These are phyloP conservation scores for Dichotomopilus funicola DNA, from an alignment of 2,329 filamentous ascomycete species.

Conservation along the genomic window DNA sequence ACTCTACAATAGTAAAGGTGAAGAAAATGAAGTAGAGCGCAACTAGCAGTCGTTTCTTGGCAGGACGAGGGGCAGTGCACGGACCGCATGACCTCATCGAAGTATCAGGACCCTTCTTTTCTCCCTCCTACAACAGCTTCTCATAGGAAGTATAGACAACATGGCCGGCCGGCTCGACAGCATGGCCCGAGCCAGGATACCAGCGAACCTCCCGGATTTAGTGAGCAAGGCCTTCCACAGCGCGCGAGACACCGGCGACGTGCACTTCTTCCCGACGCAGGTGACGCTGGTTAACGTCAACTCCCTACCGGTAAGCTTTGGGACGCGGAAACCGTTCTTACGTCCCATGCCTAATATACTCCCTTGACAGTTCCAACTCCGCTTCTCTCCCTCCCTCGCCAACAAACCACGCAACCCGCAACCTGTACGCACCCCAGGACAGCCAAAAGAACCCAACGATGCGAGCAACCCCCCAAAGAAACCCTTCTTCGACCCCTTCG, in stretches of 20 bases:
- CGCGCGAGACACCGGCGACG: constrained; percentile 41
- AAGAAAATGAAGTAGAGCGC: too few relatives aligned
- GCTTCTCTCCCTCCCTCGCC: constrained; percentile 62
- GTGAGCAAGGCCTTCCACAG: constrained; percentile 44
- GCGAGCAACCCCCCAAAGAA: not conserved
- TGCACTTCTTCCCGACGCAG: constrained; percentile 50
- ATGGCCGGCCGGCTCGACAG: constrained; percentile 16
- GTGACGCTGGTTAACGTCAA: constrained; percentile 42
- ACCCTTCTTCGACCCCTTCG: constrained; percentile 56
- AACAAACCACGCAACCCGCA: constrained; percentile 53
- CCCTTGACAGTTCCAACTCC: constrained; percentile 57
- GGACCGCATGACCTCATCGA: constrained; percentile 26
- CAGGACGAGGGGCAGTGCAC: constrained; percentile 15
- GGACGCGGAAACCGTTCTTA: not conserved
- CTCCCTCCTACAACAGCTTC: constrained; percentile 6
- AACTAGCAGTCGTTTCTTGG: not conserved
- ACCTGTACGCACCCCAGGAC: constrained; percentile 14
- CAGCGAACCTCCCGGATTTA: constrained; percentile 44
- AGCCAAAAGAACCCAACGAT: not conserved
- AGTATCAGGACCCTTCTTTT: constrained; percentile 12
- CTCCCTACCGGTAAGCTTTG: constrained; percentile 37
- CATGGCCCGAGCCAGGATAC: constrained; percentile 38
- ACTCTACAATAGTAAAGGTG: too few relatives aligned
- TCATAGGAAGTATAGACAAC: constrained; percentile 1
- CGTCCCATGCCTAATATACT: not conserved